A percentile compares a stretch with the other conserved stretches of the same genome.
These are phyloP conservation scores for Diphasiastrum complanatum DNA, from an alignment of 83 land plant genomes.

Conservation along the genomic window DNA sequence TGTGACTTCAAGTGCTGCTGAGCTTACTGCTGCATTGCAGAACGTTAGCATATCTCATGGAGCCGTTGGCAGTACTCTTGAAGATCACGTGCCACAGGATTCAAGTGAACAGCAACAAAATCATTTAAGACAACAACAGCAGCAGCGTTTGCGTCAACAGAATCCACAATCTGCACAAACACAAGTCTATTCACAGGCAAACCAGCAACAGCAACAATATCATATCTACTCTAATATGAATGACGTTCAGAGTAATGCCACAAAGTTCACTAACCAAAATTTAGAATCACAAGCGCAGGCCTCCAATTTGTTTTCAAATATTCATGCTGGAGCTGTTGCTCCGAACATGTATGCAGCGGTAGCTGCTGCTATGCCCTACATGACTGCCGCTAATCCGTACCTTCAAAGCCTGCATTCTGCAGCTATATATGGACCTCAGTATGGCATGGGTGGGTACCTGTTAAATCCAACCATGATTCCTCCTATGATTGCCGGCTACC, in stretches of 20 bases:
- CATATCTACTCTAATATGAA: slow-evolving; percentile 15
- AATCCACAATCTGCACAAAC: too few relatives aligned
- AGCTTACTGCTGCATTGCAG: slow-evolving; percentile 45
- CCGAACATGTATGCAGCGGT: slow-evolving; percentile 28
- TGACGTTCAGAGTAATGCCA: slow-evolving; percentile 23
- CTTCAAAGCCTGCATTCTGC: slow-evolving; percentile 24
- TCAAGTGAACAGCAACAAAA: slow-evolving; percentile 20
- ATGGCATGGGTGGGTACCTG: slow-evolving; percentile 29
- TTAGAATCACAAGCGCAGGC: not conserved
- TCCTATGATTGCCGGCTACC: slow-evolving; percentile 39
- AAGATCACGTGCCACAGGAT: slow-evolving; percentile 28
- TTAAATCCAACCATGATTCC: slow-evolving; percentile 27
- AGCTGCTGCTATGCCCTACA: slow-evolving; percentile 21
- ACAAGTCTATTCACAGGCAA: slow-evolving; percentile 21
- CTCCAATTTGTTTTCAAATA: too few relatives aligned
- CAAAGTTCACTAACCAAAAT: slow-evolving; percentile 17
- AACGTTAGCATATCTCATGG: slow-evolving; percentile 38
- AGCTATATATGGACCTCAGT: slow-evolving; percentile 20
- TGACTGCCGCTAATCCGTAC: slow-evolving; percentile 29
- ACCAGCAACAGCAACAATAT: slow-evolving; percentile 1
- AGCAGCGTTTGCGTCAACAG: slow-evolving; percentile 24
- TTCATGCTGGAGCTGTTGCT: slow-evolving; percentile 18
- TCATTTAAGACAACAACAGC: slow-evolving; percentile 19
- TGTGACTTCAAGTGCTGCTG: slow-evolving; percentile 32
- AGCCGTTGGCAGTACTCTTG: slow-evolving; percentile 20